Evolutionary conservation across 2,329 filamentous ascomycete genomes (phyloP).

Genomic region (Chrysoporthe deuterocubensis): DNA sequence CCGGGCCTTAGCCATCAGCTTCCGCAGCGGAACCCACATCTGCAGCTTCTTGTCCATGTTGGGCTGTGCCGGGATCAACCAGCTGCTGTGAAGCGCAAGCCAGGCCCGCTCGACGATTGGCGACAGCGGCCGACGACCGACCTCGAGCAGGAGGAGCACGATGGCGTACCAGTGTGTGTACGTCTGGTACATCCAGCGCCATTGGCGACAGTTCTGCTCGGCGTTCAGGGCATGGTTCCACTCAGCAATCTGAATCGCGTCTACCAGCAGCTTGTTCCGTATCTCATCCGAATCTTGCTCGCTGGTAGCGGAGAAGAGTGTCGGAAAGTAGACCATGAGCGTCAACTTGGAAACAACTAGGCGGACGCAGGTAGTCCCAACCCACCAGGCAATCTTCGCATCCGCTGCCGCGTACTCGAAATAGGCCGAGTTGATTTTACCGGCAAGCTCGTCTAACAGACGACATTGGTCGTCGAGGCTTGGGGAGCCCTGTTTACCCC

Average conservation of each 20-base stretch:
- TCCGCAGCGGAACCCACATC: conserved; percentile 47
- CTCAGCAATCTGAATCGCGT: conserved; percentile 59
- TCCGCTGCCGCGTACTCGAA: conserved; percentile 43
- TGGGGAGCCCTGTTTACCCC: conserved; percentile 29
- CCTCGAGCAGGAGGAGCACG: conserved; percentile 58
- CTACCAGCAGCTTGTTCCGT: conserved; percentile 50
- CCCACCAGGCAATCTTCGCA: conserved; percentile 43
- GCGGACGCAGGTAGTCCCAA: conserved; percentile 50
- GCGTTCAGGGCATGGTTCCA: conserved; percentile 58
- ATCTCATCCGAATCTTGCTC: conserved; percentile 44
- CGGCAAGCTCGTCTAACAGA: conserved; percentile 51
- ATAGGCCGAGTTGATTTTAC: conserved; percentile 47
- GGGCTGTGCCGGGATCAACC: conserved; percentile 44
- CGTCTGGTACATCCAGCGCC: conserved; percentile 63
- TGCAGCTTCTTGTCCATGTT: conserved; percentile 38
- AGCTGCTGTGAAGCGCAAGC: conserved; percentile 49
- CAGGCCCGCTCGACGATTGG: conserved; percentile 52
- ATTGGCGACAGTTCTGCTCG: conserved; percentile 52
- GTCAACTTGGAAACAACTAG: conserved; percentile 80
- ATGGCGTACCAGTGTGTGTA: conserved; percentile 64
- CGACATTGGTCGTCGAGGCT: conserved; percentile 45
- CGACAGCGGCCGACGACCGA: conserved; percentile 50
- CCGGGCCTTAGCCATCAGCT: conserved; percentile 44
- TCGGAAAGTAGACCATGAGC: conserved; percentile 75
- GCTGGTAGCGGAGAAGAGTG: conserved; percentile 55